Percentiles rank a stretch among this genome's conserved stretches.
Conservation (phyloP, 2,329 filamentous ascomycete genomes). For the Fusarium camptoceras region DNA sequence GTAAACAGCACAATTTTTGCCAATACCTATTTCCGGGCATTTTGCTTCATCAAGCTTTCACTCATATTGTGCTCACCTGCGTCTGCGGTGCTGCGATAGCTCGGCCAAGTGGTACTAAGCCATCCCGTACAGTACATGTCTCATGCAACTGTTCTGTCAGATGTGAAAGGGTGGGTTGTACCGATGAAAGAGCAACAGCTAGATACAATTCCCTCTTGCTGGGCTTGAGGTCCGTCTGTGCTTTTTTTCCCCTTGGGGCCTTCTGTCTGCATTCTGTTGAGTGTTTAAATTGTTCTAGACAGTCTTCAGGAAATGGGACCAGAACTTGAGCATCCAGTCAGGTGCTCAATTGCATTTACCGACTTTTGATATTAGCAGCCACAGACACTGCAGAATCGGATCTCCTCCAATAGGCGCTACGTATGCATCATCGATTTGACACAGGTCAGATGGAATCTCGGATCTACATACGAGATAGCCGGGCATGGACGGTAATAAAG, state of each 20-base stretch:
- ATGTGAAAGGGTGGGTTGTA: background rate
- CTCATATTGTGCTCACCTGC: background rate
- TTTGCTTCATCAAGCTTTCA: background rate
- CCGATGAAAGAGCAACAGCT: background rate
- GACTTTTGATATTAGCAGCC: background rate
- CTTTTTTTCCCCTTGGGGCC: background rate
- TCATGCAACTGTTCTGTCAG: background rate
- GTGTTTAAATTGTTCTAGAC: background rate
- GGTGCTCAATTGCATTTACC: background rate
- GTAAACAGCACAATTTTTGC: background rate
- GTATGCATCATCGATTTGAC: constrained; percentile 4
- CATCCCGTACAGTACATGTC: background rate
- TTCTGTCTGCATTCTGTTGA: background rate
- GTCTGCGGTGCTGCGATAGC: background rate
- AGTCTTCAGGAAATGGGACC: background rate
- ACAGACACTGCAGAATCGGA: background rate
- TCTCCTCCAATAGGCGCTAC: constrained; percentile 1
- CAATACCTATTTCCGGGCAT: background rate
- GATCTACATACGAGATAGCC: constrained; percentile 33
- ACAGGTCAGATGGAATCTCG: constrained; percentile 20
- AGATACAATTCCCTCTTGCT: background rate
- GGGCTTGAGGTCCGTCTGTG: no score
- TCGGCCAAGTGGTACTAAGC: background rate
- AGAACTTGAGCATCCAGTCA: background rate
- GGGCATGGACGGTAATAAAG: constrained; percentile 22